Conservation (phyloP, 164 flowering plant genomes). For the Umbellularia californica region DNA sequence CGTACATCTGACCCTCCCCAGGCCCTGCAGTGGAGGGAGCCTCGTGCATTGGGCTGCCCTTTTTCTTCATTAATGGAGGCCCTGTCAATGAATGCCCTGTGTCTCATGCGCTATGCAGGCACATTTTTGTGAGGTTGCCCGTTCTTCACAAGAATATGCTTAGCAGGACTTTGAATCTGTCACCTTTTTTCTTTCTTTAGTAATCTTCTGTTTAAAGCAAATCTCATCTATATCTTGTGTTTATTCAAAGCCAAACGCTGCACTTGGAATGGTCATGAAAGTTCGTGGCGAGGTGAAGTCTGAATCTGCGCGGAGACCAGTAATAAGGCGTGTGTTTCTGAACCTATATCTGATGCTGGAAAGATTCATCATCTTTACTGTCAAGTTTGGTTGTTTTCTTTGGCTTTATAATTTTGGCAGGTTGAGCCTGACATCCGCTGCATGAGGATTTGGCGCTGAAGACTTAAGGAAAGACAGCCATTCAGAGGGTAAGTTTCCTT, state of each 20-base stretch:
- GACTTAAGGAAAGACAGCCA: background rate
- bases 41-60: too few species aligned
- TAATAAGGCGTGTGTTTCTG: conserved; percentile 19
- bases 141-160: background rate
- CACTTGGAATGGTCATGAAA: conserved; percentile 15
- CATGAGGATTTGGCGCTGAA: background rate
- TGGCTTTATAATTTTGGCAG: conserved; percentile 9
- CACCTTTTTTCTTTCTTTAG: too few species aligned
- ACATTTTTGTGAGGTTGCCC: too few species aligned
- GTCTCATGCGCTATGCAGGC: too few species aligned
- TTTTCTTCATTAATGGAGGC: too few species aligned
- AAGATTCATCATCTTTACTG: conserved; percentile 11
- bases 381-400: background rate
- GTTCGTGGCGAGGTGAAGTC: conserved; percentile 12
- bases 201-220: background rate
- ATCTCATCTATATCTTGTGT: background rate
- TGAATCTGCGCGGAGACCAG: conserved; percentile 15
- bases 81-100: too few species aligned
- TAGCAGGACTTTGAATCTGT: background rate
- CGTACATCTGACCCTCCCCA: background rate
- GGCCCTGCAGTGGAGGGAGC: too few species aligned
- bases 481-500: conserved; percentile 9
- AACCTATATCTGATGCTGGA: background rate
- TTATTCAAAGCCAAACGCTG: conserved; percentile 12
- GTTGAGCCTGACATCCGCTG: conserved; percentile 15